Evolutionary conservation across 1,284 basidiomycete genomes (phyloP).

Genomic region (Golubevia sp.): DNA sequence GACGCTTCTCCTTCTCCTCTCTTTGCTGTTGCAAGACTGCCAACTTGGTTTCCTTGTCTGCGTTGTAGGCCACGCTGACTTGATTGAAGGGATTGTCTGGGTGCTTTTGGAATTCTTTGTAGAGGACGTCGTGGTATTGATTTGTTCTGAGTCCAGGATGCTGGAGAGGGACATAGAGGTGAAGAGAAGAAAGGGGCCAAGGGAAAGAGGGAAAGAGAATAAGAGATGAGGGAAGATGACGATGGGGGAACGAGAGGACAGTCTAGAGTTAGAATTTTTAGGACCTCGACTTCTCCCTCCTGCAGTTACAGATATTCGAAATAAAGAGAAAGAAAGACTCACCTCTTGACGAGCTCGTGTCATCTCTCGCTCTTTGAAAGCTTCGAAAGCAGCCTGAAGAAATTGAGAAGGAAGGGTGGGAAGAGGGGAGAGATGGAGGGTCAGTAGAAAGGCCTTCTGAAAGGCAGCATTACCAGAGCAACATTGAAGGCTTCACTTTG

Average conservation of each 20-base stretch:
- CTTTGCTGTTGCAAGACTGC: constrained; percentile 47
- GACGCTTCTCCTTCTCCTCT: constrained; percentile 33
- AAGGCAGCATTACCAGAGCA: no score
- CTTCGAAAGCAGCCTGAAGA: constrained; percentile 49
- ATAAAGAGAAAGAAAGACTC: no score
- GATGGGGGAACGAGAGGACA: not conserved
- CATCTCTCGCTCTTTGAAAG: constrained; percentile 55
- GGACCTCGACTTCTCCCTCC: no score
- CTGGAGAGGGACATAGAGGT: no score
- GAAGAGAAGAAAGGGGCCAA: not conserved
- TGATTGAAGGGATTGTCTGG: constrained; percentile 62
- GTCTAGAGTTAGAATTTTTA: not conserved
- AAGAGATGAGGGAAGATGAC: not conserved
- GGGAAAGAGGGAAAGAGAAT: not conserved
- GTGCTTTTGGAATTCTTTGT: constrained; percentile 60
- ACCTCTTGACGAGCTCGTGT: constrained; percentile 41
- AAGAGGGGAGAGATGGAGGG: not conserved
- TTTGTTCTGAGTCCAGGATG: constrained; percentile 56
- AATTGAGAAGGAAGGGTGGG: not conserved
- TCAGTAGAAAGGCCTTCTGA: no score
- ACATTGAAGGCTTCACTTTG: no score
- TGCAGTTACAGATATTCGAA: no score
- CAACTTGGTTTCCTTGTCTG: constrained; percentile 56
- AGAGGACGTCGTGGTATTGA: constrained; percentile 58
- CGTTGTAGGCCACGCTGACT: constrained; percentile 52